Base-by-base conservation (phyloP, 192 early-diverging fungal species). In the Funneliformis geosporum region DNA sequence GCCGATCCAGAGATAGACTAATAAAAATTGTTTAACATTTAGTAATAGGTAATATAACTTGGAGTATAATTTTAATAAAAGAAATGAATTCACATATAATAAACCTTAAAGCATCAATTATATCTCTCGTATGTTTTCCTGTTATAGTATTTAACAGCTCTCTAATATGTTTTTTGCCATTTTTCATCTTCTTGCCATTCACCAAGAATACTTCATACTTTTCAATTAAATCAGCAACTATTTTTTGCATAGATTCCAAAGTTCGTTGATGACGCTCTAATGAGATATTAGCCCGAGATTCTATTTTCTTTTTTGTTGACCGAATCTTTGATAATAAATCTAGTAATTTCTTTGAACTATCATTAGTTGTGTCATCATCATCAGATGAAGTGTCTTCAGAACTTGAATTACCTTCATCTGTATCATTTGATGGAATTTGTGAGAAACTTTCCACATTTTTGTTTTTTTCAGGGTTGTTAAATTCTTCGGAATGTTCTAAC, bases 41-140 rank as follows among this genome's bases (percentile, higher is more conserved):
- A 65, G 23, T 65, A 65, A 33, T 65, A 16, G 1, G 8, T 8
- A 18, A 61, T 8, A 61, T 23, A 23, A 23, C 7, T 18, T 18
- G 8, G 8, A 23, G 10, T 11, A 10, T 28, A 65, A 65, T 12
- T 6, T 21, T 7, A 55, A 5, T 1, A 65, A 65, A 33, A 65
- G 27, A 12, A 28, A 8, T 8, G 12, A 65, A 33, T 33, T 28
- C 2, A 64, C 25, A n/a, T n/a, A n/a, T n/a, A 65, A 27, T 21
- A 59, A 65, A 65, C 62, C 62, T 65, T 14, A 65, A 65, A 28
- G 62, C 25, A 65, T 65, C 23, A 16, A 65, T 65, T 27, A 25
- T 65, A 33, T 28, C 62, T 33, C 28, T 25, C 6, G 62, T 33
- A 65, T 65, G 10, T 65, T 65, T 65, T 14, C 28, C 62, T 28